These are phyloP conservation scores for Domatiomyces globalis DNA, from an alignment of 2,329 filamentous ascomycete species.

Conservation along the genomic window DNA sequence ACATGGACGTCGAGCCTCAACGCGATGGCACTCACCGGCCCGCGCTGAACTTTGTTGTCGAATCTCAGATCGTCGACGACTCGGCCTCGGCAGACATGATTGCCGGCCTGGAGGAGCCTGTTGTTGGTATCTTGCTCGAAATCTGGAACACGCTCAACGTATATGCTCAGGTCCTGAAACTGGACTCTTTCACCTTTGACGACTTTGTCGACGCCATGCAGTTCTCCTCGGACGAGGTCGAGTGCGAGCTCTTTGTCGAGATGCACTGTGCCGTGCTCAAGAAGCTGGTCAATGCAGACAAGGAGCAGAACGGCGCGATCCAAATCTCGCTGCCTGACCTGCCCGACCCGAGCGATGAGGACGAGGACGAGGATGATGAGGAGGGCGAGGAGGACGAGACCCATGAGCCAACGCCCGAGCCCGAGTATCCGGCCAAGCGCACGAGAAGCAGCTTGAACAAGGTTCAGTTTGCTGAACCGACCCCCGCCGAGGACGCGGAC, in stretches of 20 bases:
- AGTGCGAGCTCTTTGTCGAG: slow-evolving; percentile 77
- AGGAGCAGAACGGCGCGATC: slow-evolving; percentile 58
- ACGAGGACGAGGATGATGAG: slow-evolving; percentile 47
- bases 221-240: slow-evolving; percentile 56
- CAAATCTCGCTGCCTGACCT: slow-evolving; percentile 65
- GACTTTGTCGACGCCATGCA: slow-evolving; percentile 84
- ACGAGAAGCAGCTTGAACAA: slow-evolving; percentile 80
- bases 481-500: slow-evolving; percentile 22
- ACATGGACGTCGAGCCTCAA: slow-evolving; percentile 64
- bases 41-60: slow-evolving; percentile 60
- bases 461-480: slow-evolving; percentile 49
- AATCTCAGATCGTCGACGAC: slow-evolving; percentile 33
- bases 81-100: slow-evolving; percentile 33
- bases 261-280: slow-evolving; percentile 86
- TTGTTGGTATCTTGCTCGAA: slow-evolving; percentile 72
- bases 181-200: slow-evolving; percentile 96
- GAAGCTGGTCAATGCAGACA: slow-evolving; percentile 61
- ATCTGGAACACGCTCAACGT: slow-evolving; percentile 96
- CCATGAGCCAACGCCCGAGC: slow-evolving; percentile 49
- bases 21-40: slow-evolving; percentile 54
- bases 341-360: slow-evolving; percentile 56
- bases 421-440: slow-evolving; percentile 54
- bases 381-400: slow-evolving; percentile 42
- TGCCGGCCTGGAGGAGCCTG: slow-evolving; percentile 61
- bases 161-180: slow-evolving; percentile 85